Evolutionary conservation across 2,329 filamentous ascomycete species (phyloP).

Genomic region (Apiospora sp.): DNA sequence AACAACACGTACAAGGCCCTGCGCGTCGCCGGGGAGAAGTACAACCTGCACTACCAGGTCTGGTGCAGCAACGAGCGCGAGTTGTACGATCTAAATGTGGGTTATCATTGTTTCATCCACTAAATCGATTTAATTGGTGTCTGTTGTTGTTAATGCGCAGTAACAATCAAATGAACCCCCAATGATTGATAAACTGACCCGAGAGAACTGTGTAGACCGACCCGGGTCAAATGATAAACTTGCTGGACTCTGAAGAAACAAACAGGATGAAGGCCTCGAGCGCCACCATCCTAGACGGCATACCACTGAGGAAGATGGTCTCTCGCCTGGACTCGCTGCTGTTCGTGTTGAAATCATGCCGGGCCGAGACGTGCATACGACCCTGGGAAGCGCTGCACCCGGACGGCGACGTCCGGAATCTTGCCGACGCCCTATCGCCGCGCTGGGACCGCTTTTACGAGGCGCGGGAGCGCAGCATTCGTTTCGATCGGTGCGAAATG

Average conservation of each 20-base stretch:
- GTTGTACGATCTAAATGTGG: constrained; percentile 65
- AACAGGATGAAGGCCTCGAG: constrained; percentile 37
- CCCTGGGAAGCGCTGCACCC: constrained; percentile 68
- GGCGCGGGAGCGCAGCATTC: constrained; percentile 55
- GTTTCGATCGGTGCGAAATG: constrained; percentile 60
- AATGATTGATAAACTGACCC: too few species aligned
- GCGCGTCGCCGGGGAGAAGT: constrained; percentile 59
- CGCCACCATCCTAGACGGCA: not conserved
- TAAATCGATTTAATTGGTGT: too few species aligned
- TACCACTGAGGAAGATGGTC: constrained; percentile 45
- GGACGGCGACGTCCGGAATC: constrained; percentile 55
- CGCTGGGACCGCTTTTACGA: constrained; percentile 62
- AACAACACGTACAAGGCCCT: constrained; percentile 70
- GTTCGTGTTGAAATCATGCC: constrained; percentile 68
- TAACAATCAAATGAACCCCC: too few species aligned
- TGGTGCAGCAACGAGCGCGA: constrained; percentile 76
- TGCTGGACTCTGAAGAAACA: constrained; percentile 39
- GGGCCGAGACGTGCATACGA: constrained; percentile 57
- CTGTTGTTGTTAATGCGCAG: too few species aligned
- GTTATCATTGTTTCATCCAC: too few species aligned
- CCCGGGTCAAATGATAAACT: constrained; percentile 59
- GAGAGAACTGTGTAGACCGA: too few species aligned
- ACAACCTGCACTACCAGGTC: constrained; percentile 71
- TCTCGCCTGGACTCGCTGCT: constrained; percentile 65
- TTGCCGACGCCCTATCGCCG: constrained; percentile 57